Evolutionary conservation across 441 rosid genomes (phyloP).

Genomic region (Eutrema salsugineum): DNA sequence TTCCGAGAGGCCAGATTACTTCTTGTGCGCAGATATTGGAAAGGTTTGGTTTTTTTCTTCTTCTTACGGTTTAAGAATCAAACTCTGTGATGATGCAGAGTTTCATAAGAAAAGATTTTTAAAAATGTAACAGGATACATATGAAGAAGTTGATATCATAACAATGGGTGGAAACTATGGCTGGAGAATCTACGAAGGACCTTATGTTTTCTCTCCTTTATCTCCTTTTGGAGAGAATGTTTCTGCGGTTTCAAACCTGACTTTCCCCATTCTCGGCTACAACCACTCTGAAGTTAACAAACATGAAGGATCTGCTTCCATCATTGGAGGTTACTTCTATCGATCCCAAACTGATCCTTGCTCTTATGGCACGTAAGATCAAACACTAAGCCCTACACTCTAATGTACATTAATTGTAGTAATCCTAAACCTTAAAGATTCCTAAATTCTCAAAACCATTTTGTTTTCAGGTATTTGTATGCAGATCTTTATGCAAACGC

Average conservation of each 20-base stretch:
- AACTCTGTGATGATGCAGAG: not conserved
- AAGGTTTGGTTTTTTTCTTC: slow-evolving; percentile 27
- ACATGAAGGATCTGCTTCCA: slow-evolving; percentile 47
- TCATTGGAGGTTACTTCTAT: slow-evolving; percentile 52
- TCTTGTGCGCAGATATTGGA: slow-evolving; percentile 45
- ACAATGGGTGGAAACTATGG: slow-evolving; percentile 44
- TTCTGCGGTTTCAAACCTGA: slow-evolving; percentile 29
- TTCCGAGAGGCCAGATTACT: slow-evolving; percentile 36
- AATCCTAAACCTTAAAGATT: not conserved
- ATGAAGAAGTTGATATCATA: slow-evolving; percentile 45
- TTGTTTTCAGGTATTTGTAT: slow-evolving; percentile 42
- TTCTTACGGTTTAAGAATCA: not conserved
- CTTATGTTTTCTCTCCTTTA: slow-evolving; percentile 28
- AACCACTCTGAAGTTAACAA: slow-evolving; percentile 43
- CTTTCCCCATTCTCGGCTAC: slow-evolving; percentile 53
- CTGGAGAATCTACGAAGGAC: slow-evolving; percentile 43
- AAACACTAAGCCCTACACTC: not conserved
- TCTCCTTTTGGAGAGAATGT: slow-evolving; percentile 32
- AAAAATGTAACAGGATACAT: slow-evolving; percentile 31
- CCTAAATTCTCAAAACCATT: not conserved
- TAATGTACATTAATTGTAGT: too few species aligned
- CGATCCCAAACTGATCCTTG: slow-evolving; percentile 52
- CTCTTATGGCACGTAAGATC: slow-evolving; percentile 43
- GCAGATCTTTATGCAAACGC: slow-evolving; percentile 47
- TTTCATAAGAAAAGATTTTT: not conserved